A percentile compares a stretch with the other conserved stretches of the same genome.
phyloP scores from a whole-genome alignment of 2,329 filamentous ascomycete genomes.

The Xylariaceae sp. region DNA sequence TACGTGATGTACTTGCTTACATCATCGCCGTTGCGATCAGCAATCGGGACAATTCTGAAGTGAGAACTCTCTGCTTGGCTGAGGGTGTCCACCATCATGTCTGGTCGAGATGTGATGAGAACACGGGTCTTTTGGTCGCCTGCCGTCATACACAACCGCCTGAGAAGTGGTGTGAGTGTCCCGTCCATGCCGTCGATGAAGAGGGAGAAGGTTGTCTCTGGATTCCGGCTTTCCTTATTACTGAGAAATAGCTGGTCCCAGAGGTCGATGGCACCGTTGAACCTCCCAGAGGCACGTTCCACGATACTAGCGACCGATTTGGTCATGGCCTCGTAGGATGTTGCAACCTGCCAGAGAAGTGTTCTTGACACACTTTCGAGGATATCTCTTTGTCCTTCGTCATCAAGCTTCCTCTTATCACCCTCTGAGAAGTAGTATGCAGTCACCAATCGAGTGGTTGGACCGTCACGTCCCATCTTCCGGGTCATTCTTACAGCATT shows the following conservation, averaged over 20 bases:
- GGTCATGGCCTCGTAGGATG: slow-evolving; percentile 24
- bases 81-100: slow-evolving; percentile 13
- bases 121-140: slow-evolving; percentile 18
- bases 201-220: slow-evolving; percentile 25
- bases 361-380: slow-evolving; percentile 19
- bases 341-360: slow-evolving; percentile 26
- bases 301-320: slow-evolving; percentile 23
- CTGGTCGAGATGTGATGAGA: slow-evolving; percentile 18
- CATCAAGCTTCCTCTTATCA: slow-evolving; percentile 22
- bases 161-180: slow-evolving; percentile 18
- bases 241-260: slow-evolving; percentile 25
- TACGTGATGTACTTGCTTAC: slow-evolving; percentile 23
- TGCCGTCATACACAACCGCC: slow-evolving; percentile 12
- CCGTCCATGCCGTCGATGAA: slow-evolving; percentile 23
- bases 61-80: slow-evolving; percentile 6
- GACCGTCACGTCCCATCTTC: slow-evolving; percentile 12
- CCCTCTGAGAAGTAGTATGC: slow-evolving; percentile 24
- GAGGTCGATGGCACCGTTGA: slow-evolving; percentile 21
- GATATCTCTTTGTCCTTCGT: slow-evolving; percentile 15
- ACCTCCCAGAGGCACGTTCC: slow-evolving; percentile 16
- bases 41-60: slow-evolving; percentile 17
- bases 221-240: slow-evolving; percentile 22
- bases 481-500: slow-evolving; percentile 23
- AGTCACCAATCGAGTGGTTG: slow-evolving; percentile 18
- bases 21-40: slow-evolving; percentile 19